Percentiles rank a stretch among this genome's conserved stretches.
Conservation (phyloP, 495 filamentous ascomycete species). For the Elasticomyces elasticus region DNA sequence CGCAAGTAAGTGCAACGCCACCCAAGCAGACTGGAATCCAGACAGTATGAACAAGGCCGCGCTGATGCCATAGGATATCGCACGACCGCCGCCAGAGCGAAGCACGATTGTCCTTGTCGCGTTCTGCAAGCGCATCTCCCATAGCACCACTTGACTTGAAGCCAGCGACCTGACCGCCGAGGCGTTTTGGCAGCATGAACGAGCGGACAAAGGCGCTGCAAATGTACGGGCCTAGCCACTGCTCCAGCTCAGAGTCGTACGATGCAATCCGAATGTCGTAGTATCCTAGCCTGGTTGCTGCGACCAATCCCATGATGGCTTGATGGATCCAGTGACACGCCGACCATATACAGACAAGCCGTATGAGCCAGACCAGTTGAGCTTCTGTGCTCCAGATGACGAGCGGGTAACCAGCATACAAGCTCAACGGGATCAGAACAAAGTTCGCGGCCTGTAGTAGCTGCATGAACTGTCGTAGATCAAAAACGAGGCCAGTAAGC, state of each 20-base stretch:
- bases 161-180: constrained; percentile 20
- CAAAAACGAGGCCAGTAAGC: constrained; percentile 32
- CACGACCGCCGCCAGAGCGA: background rate
- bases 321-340: constrained; percentile 34
- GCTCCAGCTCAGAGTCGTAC: constrained; percentile 33
- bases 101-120: constrained; percentile 2
- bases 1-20: background rate
- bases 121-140: constrained; percentile 4
- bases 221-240: constrained; percentile 42
- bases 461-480: constrained; percentile 36
- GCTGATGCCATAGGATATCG: too few species aligned
- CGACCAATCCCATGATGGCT: constrained; percentile 38
- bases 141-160: constrained; percentile 12
- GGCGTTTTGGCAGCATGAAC: constrained; percentile 36
- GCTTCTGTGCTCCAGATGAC: constrained; percentile 36
- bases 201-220: constrained; percentile 31
- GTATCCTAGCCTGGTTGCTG: constrained; percentile 11
- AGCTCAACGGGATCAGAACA: constrained; percentile 39
- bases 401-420: constrained; percentile 37
- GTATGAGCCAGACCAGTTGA: constrained; percentile 41
- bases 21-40: background rate
- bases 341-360: constrained; percentile 34
- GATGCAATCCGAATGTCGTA: constrained; percentile 39
- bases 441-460: constrained; percentile 36
- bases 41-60: background rate